Base-by-base conservation (phyloP, 352 stramenopile species). In the Phytophthora sp. region DNA sequence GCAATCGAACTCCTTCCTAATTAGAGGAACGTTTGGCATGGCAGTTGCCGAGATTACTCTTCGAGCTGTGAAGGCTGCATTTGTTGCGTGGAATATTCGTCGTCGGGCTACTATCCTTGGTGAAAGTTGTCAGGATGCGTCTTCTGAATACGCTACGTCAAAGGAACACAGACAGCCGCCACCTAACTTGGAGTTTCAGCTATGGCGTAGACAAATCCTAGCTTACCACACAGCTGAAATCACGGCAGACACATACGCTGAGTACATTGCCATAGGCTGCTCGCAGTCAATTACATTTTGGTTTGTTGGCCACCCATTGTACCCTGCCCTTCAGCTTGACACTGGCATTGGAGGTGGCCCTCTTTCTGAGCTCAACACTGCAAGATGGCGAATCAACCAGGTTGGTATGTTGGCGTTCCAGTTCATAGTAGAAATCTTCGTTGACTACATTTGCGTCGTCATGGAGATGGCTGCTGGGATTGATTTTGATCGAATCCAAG, bases 401-500 rank as follows among this genome's bases (percentile, higher is more conserved):
- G 6, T 50, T n/a, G 17, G 15, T 2, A 27, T 64, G n/a, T 41
- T 74, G 15, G 37, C 13, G 1, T 41, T 56, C 11, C 58, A 74
- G 20, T 52, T 69, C 8, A 48, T 30, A 0, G 43, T 41, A 1
- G 54, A 74, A 46, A 51, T 69, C 41, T 39, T 42, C 5, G 50
- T 70, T 4, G 61, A 70, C 28, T 70, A 58, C 20, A 8, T 74
- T 5, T 51, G 46, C 3, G 56, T 59, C 9, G 24, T 57, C 6
- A 43, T 74, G 31, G 66, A 74, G 37, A 66, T 70, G 8, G 31
- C 42, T 6, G 49, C 39, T 9, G 66, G 54, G 4, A 46, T 74
- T 6, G 42, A 62, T 13, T 66, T 74, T 28, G 35, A 54, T 11
- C 54, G 50, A 10, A 51, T 67, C 5, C 48, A 32, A 15, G 41